Evolutionary conservation across 257 asterid species (phyloP).

Genomic region (Solanum pimpinellifolium): DNA sequence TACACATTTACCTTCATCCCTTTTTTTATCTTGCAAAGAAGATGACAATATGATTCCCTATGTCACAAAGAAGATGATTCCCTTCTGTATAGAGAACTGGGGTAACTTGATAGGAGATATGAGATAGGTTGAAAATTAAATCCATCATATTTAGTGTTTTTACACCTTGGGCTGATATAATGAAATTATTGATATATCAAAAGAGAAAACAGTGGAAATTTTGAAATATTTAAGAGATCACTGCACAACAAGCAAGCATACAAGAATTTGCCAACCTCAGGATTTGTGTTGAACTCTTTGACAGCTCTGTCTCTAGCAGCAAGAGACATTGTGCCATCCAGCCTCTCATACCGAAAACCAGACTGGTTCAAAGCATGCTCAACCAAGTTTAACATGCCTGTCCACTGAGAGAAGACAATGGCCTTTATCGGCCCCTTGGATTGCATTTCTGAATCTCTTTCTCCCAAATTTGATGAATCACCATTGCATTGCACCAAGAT

Average conservation of each 20-base stretch:
- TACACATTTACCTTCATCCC: background rate
- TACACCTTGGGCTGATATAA: background rate
- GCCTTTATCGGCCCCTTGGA: conserved; percentile 54
- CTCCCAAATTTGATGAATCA: conserved; percentile 30
- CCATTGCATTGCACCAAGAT: conserved; percentile 16
- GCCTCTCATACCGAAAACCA: conserved; percentile 58
- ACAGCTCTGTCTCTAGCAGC: conserved; percentile 92
- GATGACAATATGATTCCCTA: background rate
- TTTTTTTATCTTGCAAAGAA: background rate
- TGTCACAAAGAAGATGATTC: background rate
- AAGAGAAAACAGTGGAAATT: background rate
- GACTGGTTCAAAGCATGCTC: conserved; percentile 56
- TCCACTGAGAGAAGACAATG: conserved; percentile 97
- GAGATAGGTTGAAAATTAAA: background rate
- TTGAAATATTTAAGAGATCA: background rate
- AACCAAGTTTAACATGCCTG: conserved; percentile 85
- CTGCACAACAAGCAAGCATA: background rate
- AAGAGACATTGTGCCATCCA: conserved; percentile 94
- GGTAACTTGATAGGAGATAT: background rate
- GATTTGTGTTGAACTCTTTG: conserved; percentile 77
- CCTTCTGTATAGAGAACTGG: background rate
- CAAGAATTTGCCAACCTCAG: conserved; percentile 46
- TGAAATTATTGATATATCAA: background rate
- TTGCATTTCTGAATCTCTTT: conserved; percentile 15
- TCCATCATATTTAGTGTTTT: background rate